Evolutionary conservation across 192 early-diverging fungal genomes (phyloP), one percentile per base, ranked within the genome.

Genomic region (Coemansia sp.): DNA sequence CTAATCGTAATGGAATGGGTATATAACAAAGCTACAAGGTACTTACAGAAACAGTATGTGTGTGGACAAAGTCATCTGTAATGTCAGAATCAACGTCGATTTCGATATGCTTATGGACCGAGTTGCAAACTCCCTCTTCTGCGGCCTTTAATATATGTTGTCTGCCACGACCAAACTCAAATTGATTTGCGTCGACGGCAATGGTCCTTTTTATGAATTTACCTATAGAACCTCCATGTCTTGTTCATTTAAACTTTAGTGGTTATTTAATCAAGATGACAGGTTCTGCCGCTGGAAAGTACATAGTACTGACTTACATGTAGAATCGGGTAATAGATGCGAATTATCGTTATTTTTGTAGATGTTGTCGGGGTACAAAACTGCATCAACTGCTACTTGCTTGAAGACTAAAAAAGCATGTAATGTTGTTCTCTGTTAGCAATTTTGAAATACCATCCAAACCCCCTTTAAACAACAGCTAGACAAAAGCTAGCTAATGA

Each of bases 341-440:
- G 20, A 11, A 25, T 25, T 5, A 11, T 52, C 23, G 20, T 52
- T 52, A 11, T 22, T 25, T 25, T 29, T 52, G 49, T 52, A 52
- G 13, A 52, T 52, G 13, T 25, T 25, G 23, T 52, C 49, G 10
- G 73, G 67, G 38, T 66, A 62, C 40, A 75, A 22, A 9, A 75
- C 48, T 5, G 50, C 38, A 35, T 66, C 64, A 4, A 60, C 59
- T 2, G 34, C 13, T 0, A 45, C 45, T 34, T 75, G 73, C 32
- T 66, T 69, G 29, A 75, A 46, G 10, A 75, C 73, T 75, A 75
- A 17, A 64, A 29, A 65, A 17, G 8, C 19, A 36, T 13, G 20
- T 10, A 13, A 46, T 32, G 3, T 50, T 22, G 41, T 8, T 62
- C 22, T 3, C 29, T 53, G 20, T 60, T 43, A 43, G 41, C 41